These are phyloP conservation scores for Monilinia polystroma DNA, from an alignment of 2,329 filamentous ascomycete species.

Conservation along the genomic window DNA sequence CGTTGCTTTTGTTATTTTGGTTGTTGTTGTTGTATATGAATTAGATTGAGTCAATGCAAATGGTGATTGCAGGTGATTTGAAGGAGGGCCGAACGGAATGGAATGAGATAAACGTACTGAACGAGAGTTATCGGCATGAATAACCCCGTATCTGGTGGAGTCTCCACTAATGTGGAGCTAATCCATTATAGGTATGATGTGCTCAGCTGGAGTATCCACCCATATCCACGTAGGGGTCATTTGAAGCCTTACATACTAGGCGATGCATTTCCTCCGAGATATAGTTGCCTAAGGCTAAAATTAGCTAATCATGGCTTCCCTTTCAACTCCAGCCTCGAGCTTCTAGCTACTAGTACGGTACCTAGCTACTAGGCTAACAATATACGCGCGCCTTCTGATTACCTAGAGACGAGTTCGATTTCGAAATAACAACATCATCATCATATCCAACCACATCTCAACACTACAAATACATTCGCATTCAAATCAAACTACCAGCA, in stretches of 20 bases:
- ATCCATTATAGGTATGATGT: neutral
- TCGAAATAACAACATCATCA: constrained; percentile 13
- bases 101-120: neutral
- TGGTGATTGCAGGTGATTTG: neutral
- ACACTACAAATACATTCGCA: constrained; percentile 6
- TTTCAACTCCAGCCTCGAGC: constrained; percentile 1
- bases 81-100: neutral
- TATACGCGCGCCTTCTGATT: constrained; percentile 24
- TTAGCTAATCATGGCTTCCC: constrained; percentile 10
- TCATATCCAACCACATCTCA: constrained; percentile 9
- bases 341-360: neutral
- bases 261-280: too few species aligned
- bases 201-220: neutral
- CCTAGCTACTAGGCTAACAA: constrained; percentile 14
- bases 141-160: constrained; percentile 10
- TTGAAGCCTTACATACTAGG: neutral
- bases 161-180: neutral
- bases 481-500: constrained; percentile 5
- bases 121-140: neutral
- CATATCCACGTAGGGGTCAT: neutral
- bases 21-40: neutral
- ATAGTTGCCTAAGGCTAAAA: rapidly evolving
- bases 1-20: neutral
- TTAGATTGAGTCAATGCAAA: neutral
- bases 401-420: constrained; percentile 2